Conservation (phyloP, 2,329 filamentous ascomycete species). For the Aspergillus fischeri region DNA sequence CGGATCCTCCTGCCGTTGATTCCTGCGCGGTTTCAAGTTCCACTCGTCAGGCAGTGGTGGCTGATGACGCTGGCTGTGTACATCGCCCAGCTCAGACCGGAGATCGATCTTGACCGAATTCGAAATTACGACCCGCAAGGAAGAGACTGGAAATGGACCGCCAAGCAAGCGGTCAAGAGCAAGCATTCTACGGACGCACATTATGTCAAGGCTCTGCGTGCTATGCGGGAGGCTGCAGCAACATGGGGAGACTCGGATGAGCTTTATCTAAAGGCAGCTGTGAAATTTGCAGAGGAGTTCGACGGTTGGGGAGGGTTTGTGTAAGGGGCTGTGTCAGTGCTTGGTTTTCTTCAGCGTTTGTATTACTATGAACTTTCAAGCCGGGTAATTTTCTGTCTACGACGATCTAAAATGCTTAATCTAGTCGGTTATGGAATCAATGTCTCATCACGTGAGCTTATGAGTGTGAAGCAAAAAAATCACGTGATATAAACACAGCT, state of each 20-base stretch:
- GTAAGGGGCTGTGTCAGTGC: slow-evolving; percentile 3
- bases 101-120: slow-evolving; percentile 64
- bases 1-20: slow-evolving; percentile 78
- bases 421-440: not conserved
- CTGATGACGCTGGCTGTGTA: slow-evolving; percentile 75
- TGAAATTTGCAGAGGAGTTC: slow-evolving; percentile 48
- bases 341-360: not conserved
- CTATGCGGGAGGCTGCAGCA: slow-evolving; percentile 35
- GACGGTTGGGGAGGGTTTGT: slow-evolving; percentile 62
- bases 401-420: not conserved
- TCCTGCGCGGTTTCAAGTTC: slow-evolving; percentile 67
- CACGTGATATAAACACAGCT: not conserved
- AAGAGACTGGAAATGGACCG: slow-evolving; percentile 73
- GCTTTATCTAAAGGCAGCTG: slow-evolving; percentile 48
- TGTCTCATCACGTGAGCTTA: not conserved
- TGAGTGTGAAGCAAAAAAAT: too few species aligned
- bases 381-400: not conserved
- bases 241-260: slow-evolving; percentile 44
- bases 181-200: slow-evolving; percentile 69
- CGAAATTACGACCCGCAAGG: slow-evolving; percentile 56
- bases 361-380: not conserved
- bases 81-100: slow-evolving; percentile 68
- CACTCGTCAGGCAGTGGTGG: slow-evolving; percentile 84
- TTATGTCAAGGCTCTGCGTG: slow-evolving; percentile 77
- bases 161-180: slow-evolving; percentile 65